Evolutionary conservation across 2,329 filamentous ascomycete species (phyloP), one percentile per base, ranked within the genome.

Genomic region (Stylonectria norvegica): DNA sequence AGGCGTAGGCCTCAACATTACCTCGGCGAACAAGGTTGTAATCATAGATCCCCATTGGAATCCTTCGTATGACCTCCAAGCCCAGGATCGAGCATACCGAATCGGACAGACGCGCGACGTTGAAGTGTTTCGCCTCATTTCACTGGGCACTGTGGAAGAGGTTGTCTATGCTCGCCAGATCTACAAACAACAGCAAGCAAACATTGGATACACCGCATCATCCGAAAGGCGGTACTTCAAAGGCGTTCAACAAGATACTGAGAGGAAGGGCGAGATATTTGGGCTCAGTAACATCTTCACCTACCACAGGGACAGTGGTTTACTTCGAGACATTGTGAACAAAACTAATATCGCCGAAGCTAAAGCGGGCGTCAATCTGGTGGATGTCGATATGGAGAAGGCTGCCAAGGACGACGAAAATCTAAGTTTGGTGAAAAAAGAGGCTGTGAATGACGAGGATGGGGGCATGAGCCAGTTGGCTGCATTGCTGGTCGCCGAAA

Each of bases 41-140:
- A 88, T 98, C 23, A 83, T 97, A 34, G 93, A 97, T 60, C 93
- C 93, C 0, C 93, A 97, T 56, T 98, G 93, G 93, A 98, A 98
- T 52, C 93, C 93, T 0, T 80, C 88, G 2, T 91, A 93, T 52
- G 93, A 98, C 57, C 75, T 97, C 1, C 93, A 98, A 63, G 93
- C 93, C 0, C 93, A 98, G 65, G 93, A 98, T 59, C 81, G 93
- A 36, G 93, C 93, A 3, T 97, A 98, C 61, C 84, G 93, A 36
- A 97, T 98, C 48, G 93, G 93, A 0, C 93, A 98, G 64, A 81
- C 79, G 0, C 78, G 93, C 15, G 89, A 97, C 57, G 93, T 98
- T 0, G 93, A 98, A 60, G 91, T 97, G 1, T 97, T 95, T 61
- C 83, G 93, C 4, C 78, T 98, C 2, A 81, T 98, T 14, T 91